Evolutionary conservation across 2,329 filamentous ascomycete species (phyloP).

Genomic region (Aureobasidium sp.): DNA sequence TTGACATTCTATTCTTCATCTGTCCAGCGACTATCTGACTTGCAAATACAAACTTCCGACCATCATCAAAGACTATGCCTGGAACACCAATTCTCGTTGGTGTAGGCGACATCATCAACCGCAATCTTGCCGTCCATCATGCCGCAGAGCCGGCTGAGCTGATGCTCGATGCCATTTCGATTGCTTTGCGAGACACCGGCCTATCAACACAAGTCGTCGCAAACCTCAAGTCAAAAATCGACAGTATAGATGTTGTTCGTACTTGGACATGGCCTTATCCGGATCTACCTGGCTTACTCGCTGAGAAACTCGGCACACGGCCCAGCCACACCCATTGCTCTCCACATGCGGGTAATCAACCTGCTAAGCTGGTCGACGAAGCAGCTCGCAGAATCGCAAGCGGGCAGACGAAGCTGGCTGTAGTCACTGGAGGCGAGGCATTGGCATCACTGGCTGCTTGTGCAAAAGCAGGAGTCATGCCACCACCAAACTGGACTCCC

Average conservation of each 20-base stretch:
- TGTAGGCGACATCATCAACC: constrained; percentile 56
- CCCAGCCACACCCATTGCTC: constrained; percentile 45
- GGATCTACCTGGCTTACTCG: constrained; percentile 50
- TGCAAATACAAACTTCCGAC: not conserved
- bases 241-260: constrained; percentile 53
- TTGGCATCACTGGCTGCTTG: constrained; percentile 52
- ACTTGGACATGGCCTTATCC: constrained; percentile 62
- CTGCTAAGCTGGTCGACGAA: constrained; percentile 56
- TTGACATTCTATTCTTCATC: not conserved
- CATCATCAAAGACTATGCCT: not conserved
- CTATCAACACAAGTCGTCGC: constrained; percentile 24
- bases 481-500: constrained; percentile 54
- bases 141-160: constrained; percentile 54
- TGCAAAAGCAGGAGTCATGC: constrained; percentile 45
- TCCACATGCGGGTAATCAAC: constrained; percentile 58
- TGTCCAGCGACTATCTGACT: not conserved
- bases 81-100: constrained; percentile 53
- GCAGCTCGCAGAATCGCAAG: constrained; percentile 51
- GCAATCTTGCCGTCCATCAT: constrained; percentile 43
- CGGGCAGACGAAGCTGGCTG: constrained; percentile 49
- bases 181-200: constrained; percentile 46
- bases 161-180: constrained; percentile 50
- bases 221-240: constrained; percentile 42
- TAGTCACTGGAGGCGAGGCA: constrained; percentile 59
- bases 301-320: constrained; percentile 42